Conservation (phyloP, 2,329 filamentous ascomycete species). For the Colletotrichum tanaceti region DNA sequence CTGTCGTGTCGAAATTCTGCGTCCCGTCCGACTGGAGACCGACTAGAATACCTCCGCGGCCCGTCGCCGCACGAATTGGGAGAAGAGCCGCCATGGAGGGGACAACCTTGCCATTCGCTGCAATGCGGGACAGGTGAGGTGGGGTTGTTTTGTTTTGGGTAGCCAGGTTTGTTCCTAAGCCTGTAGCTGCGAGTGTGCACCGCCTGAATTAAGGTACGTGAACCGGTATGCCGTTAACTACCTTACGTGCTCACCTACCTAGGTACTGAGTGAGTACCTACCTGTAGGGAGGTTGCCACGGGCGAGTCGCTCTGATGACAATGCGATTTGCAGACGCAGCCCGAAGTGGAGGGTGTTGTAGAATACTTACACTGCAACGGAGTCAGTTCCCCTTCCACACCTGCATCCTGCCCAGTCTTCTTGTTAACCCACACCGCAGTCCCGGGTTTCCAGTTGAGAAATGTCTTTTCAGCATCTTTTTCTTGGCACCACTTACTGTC, state of each 20-base stretch:
- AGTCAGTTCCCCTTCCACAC: not conserved
- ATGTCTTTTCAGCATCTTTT: not conserved
- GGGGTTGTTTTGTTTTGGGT: not conserved
- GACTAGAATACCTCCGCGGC: constrained; percentile 35
- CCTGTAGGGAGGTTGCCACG: no score
- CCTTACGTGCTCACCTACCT: no score
- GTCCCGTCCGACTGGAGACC: not conserved
- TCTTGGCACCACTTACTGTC: not conserved
- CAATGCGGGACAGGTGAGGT: constrained; percentile 13
- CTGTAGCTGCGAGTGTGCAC: no score
- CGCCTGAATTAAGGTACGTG: no score
- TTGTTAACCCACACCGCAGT: not conserved
- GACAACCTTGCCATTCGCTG: constrained; percentile 10
- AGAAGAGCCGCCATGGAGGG: constrained; percentile 23
- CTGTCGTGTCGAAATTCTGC: not conserved
- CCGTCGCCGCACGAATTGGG: constrained; percentile 32
- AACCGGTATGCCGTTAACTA: not conserved
- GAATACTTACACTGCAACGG: not conserved
- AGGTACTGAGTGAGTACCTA: no score
- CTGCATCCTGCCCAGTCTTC: no score
- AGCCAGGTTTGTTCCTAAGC: no score
- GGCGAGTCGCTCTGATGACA: not conserved
- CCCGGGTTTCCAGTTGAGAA: not conserved
- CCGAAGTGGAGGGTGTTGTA: not conserved
- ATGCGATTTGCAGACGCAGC: not conserved